phyloP scores from a whole-genome alignment of 371 early-diverging fungal species.

The Mucor irregularis region DNA sequence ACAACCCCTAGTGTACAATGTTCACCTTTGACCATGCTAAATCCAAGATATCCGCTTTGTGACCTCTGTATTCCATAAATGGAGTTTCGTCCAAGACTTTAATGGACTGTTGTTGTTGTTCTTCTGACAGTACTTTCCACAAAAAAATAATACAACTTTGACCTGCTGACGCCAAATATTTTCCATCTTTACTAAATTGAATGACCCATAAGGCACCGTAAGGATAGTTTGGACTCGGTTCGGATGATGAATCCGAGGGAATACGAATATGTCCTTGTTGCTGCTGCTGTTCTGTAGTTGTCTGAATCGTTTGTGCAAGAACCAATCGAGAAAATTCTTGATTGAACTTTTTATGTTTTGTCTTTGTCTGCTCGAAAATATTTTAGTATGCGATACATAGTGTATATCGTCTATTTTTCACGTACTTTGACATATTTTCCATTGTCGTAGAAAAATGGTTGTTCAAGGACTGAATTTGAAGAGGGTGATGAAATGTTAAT shows the following conservation, averaged over 20 bases:
- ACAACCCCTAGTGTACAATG: neutral
- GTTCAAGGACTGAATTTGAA: neutral
- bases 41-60: conserved; percentile 72
- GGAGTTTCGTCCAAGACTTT: conserved; percentile 66
- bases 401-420: neutral
- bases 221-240: conserved; percentile 12
- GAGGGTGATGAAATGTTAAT: conserved; percentile 6
- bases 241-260: conserved; percentile 1
- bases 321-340: conserved; percentile 33
- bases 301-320: conserved; percentile 33
- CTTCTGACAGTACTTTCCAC: conserved; percentile 45
- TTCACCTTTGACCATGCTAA: conserved; percentile 78
- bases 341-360: conserved; percentile 23
- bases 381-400: too few species aligned
- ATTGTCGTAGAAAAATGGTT: neutral
- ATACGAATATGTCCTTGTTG: neutral
- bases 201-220: conserved; percentile 51
- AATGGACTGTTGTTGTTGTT: conserved; percentile 2
- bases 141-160: conserved; percentile 72
- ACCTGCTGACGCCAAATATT: conserved; percentile 78
- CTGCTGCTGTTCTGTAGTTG: neutral
- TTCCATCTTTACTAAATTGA: conserved; percentile 75
- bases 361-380: conserved; percentile 10
- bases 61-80: conserved; percentile 67
- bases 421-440: conserved; percentile 8